These are phyloP conservation scores for Picea abies DNA, from an alignment of 83 land plant genomes.

Conservation along the genomic window DNA sequence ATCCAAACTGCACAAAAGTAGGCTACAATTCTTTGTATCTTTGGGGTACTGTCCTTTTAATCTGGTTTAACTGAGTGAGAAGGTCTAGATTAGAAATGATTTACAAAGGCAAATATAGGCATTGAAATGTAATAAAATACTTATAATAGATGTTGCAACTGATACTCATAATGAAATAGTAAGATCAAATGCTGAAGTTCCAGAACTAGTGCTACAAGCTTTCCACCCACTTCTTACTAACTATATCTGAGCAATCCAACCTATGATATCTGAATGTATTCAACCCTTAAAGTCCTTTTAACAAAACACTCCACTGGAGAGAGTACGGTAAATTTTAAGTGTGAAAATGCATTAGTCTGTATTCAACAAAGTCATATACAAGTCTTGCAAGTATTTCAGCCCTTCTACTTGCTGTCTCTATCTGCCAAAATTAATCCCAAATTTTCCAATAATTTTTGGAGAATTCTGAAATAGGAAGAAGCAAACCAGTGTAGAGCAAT, in stretches of 20 bases:
- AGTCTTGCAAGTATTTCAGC: neutral
- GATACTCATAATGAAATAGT: neutral
- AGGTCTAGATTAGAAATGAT: neutral
- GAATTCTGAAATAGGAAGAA: no score
- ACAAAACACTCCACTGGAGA: neutral
- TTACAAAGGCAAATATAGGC: neutral
- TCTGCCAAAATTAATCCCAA: neutral
- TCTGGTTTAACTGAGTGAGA: neutral
- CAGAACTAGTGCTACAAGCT: no score
- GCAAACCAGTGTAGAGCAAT: no score
- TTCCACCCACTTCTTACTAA: no score
- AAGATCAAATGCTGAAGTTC: neutral
- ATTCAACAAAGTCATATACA: slow-evolving; percentile 3
- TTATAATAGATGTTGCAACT: neutral
- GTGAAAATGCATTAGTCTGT: neutral
- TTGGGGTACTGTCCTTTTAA: neutral
- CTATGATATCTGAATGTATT: neutral
- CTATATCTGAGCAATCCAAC: no score
- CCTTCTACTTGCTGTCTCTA: neutral
- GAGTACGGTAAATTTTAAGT: neutral
- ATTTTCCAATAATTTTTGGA: no score
- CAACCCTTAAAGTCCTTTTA: neutral
- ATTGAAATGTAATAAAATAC: neutral
- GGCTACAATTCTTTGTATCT: neutral
- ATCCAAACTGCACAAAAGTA: neutral